Conservation (phyloP, 352 stramenopile genomes). For the Globisporangium viniferum region DNA sequence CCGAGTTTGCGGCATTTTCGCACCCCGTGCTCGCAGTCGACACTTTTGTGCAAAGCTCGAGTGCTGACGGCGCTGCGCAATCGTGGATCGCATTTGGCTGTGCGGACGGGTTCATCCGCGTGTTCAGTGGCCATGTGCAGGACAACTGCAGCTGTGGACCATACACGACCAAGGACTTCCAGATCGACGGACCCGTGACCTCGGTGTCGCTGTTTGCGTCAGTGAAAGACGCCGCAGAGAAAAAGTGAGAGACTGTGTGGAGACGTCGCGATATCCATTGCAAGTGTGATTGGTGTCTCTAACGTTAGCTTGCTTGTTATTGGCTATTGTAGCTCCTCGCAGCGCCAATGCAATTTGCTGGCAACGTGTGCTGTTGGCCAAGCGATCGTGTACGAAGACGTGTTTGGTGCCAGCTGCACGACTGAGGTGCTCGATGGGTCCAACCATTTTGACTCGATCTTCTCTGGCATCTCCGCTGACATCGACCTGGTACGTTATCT, state of each 20-base stretch:
- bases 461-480: constrained; percentile 44
- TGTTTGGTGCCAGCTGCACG: constrained; percentile 29
- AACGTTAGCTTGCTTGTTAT: neutral
- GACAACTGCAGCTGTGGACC: constrained; percentile 37
- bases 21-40: constrained; percentile 57
- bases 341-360: constrained; percentile 47
- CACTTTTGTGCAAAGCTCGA: constrained; percentile 17
- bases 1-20: constrained; percentile 56
- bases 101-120: constrained; percentile 57
- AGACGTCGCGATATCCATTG: neutral
- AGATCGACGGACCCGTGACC: constrained; percentile 60
- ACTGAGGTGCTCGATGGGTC: constrained; percentile 35
- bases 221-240: neutral
- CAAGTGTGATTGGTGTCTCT: neutral
- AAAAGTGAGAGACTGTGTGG: neutral
- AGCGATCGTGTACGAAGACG: constrained; percentile 48
- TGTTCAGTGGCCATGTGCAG: constrained; percentile 40
- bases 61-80: neutral
- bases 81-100: constrained; percentile 64
- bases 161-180: constrained; percentile 46
- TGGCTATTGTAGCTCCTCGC: neutral
- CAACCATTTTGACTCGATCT: constrained; percentile 63
- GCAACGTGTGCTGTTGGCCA: constrained; percentile 62
- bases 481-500: constrained; percentile 47
- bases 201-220: constrained; percentile 48